Percentiles rank a stretch among this genome's conserved stretches.
These are phyloP conservation scores for Notholithocarpus densiflorus DNA, from an alignment of 306 rosid species.

Conservation along the genomic window DNA sequence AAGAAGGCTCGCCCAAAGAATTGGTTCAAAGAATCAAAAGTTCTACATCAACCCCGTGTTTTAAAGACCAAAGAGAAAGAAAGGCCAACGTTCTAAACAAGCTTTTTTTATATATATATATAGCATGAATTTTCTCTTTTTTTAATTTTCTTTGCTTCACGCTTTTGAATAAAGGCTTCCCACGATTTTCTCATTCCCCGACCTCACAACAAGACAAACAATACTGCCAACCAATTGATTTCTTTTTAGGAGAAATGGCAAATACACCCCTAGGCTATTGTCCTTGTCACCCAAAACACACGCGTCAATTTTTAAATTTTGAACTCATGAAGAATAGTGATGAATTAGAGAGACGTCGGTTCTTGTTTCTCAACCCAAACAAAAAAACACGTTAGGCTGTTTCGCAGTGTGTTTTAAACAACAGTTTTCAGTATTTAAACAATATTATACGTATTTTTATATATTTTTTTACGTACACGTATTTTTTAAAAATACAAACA, in stretches of 20 bases:
- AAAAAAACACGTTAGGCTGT: accelerated
- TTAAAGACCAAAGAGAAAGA: background rate
- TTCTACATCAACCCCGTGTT: constrained; percentile 1
- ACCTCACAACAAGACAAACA: background rate
- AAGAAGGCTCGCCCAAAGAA: background rate
- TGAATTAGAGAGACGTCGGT: too few species aligned
- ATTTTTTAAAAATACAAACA: too few species aligned
- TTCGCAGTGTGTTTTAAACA: accelerated
- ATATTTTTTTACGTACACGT: accelerated
- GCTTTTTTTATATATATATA: background rate
- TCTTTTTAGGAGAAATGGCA: too few species aligned
- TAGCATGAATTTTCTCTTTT: background rate
- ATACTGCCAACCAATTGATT: background rate
- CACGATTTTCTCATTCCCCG: constrained; percentile 23
- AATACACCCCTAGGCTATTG: too few species aligned
- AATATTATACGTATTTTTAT: too few species aligned
- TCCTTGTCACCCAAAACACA: too few species aligned
- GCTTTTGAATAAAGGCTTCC: background rate
- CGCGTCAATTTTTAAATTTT: too few species aligned
- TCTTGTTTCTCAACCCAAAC: too few species aligned
- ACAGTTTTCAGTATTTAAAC: accelerated
- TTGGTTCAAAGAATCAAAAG: background rate
- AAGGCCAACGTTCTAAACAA: background rate
- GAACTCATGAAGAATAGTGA: too few species aligned
- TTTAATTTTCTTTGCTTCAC: background rate